A percentile compares a stretch with the other conserved stretches of the same genome.
phyloP scores from a whole-genome alignment of 2,329 filamentous ascomycete genomes.

The Paracoccidioides lutzii region DNA sequence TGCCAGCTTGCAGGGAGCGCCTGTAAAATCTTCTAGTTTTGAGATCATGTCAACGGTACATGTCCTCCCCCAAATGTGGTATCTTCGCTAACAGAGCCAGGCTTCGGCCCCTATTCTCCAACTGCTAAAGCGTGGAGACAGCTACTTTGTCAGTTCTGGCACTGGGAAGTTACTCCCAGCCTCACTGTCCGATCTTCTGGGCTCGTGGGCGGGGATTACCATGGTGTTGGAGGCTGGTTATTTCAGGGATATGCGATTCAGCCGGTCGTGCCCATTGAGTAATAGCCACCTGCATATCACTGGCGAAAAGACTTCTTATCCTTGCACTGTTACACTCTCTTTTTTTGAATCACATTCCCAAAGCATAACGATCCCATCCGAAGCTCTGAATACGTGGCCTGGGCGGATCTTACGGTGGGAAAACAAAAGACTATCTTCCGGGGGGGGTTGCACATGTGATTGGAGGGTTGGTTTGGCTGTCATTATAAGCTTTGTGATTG shows the following conservation, averaged over 20 bases:
- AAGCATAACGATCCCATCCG: background rate
- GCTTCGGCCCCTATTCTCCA: background rate
- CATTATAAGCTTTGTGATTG: background rate
- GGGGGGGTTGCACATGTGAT: background rate
- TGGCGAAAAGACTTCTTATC: background rate
- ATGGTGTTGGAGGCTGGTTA: background rate
- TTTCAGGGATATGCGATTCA: background rate
- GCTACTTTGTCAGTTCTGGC: background rate
- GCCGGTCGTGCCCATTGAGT: background rate
- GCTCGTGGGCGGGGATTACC: background rate
- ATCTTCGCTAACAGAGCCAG: background rate
- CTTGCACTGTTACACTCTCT: background rate
- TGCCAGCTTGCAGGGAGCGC: background rate
- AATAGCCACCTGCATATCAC: background rate
- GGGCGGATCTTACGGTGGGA: background rate
- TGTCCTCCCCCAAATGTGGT: background rate
- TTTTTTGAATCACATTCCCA: background rate
- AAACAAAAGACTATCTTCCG: background rate
- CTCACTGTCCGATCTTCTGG: background rate
- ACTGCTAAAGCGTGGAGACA: background rate
- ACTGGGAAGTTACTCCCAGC: no score
- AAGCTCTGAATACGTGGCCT: background rate
- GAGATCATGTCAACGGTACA: background rate
- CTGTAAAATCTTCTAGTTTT: background rate
- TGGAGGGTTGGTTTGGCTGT: background rate